These are phyloP conservation scores for Orobanche coerulescens DNA, from an alignment of 257 asterid genomes.

Conservation along the genomic window DNA sequence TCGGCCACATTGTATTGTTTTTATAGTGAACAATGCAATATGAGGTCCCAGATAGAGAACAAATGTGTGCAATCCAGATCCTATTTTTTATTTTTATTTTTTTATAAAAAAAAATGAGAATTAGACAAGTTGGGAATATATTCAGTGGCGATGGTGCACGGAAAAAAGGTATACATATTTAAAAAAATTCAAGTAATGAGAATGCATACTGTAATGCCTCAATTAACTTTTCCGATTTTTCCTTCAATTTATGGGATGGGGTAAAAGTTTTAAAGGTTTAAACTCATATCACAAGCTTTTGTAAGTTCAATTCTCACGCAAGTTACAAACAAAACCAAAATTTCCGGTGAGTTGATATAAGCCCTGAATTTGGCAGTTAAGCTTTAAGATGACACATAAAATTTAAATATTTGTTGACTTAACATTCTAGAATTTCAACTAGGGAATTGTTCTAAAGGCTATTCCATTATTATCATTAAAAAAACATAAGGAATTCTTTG, in stretches of 20 bases:
- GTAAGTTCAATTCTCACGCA: too few relatives aligned
- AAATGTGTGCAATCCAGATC: conserved; percentile 89
- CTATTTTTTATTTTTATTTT: too few relatives aligned
- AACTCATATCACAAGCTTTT: too few relatives aligned
- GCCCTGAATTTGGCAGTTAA: background rate
- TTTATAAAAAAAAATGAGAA: conserved; percentile 1
- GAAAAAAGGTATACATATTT: background rate
- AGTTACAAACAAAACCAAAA: too few relatives aligned
- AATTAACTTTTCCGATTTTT: too few relatives aligned
- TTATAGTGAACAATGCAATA: conserved; percentile 84
- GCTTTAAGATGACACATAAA: background rate
- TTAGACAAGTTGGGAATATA: background rate
- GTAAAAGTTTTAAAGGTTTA: too few relatives aligned
- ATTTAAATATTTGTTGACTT: background rate
- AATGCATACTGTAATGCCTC: background rate
- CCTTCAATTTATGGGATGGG: too few relatives aligned
- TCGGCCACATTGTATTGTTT: conserved; percentile 85
- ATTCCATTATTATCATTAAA: conserved; percentile 1
- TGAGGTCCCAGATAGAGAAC: conserved; percentile 94
- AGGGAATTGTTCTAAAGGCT: background rate
- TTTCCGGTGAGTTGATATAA: background rate
- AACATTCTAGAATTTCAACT: background rate
- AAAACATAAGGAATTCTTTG: conserved; percentile 11
- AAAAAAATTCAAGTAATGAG: background rate
- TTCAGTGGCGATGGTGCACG: background rate